A percentile compares a stretch with the other conserved stretches of the same genome.
These are phyloP conservation scores for Aspergillus bombycis DNA, from an alignment of 2,329 filamentous ascomycete species.

Conservation along the genomic window DNA sequence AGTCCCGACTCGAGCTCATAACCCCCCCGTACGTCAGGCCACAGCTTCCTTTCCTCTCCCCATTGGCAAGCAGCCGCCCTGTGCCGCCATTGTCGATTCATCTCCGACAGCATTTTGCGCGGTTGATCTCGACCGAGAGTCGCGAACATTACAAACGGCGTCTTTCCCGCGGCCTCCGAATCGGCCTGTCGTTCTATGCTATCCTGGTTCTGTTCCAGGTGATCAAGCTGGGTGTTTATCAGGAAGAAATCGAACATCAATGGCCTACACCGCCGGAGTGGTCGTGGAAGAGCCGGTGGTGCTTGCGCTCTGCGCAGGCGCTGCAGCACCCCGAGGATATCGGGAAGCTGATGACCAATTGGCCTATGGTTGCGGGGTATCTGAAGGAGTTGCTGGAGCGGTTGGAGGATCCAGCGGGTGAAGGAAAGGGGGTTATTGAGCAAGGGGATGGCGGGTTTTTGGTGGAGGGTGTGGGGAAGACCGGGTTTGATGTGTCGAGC, in stretches of 20 bases:
- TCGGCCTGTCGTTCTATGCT: constrained; percentile 73
- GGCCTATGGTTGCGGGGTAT: constrained; percentile 66
- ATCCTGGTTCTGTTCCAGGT: constrained; percentile 63
- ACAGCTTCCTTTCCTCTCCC: constrained; percentile 68
- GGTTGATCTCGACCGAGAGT: constrained; percentile 79
- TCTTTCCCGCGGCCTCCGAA: constrained; percentile 66
- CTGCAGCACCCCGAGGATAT: constrained; percentile 61
- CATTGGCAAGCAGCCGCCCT: constrained; percentile 50
- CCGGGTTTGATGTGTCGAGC: constrained; percentile 68
- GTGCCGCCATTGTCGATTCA: constrained; percentile 58
- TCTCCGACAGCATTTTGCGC: constrained; percentile 59
- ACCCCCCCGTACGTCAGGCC: constrained; percentile 57
- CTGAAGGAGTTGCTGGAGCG: constrained; percentile 64
- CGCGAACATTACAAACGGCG: constrained; percentile 51
- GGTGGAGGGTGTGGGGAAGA: constrained; percentile 58
- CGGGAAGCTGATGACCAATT: constrained; percentile 62
- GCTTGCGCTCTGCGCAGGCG: constrained; percentile 66
- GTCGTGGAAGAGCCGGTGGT: constrained; percentile 70
- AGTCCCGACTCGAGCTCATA: constrained; percentile 56
- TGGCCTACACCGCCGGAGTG: constrained; percentile 85
- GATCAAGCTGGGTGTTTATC: constrained; percentile 67
- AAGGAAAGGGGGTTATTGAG: constrained; percentile 67
- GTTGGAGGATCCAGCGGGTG: constrained; percentile 69
- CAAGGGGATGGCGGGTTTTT: constrained; percentile 55
- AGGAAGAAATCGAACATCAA: constrained; percentile 73